Base-by-base conservation (phyloP, 2,329 filamentous ascomycete genomes). In the Nemania diffusa region DNA sequence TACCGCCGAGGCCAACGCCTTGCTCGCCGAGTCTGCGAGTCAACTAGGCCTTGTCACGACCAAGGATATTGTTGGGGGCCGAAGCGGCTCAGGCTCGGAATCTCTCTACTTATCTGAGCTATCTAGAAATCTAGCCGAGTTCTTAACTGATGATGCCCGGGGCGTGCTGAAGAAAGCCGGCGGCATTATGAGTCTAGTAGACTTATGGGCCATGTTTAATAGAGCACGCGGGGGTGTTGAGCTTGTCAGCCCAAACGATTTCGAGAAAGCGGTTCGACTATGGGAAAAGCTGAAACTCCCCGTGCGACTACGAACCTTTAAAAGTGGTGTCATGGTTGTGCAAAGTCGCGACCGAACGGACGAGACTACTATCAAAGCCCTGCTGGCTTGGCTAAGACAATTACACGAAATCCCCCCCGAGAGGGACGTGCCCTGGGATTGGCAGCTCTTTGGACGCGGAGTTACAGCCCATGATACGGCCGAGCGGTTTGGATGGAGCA, bases 171-270 rank as follows among this genome's bases (percentile, higher is more conserved):
- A 89, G 64, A 90, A 88, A 69, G 91, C 94, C 55, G 94, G 94
- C 5, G 94, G 94, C 1, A 96, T 97, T 73, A 92, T 97, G 77
- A 95, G 89, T 42, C 84, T 97, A 0, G 93, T 97, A 13, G 94
- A 97, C 76, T 84, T 97, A 0, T 97, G 94, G 94, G 93, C 94
- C 29, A 89, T 97, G 71, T 98, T 98, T 83, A 99, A 99, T 79
- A 89, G 95, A 37, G 93, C 92, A 32, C 88, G 95, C 61, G 95
- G 95, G 58, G 96, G 95, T 7, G 95, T 99, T 17, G 96, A 99
- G 79, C 87, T 99, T 17, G 92, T 98, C 57, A 97, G 93, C 71
- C 96, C 96, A 0, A 84, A 89, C 20, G 96, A 99, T 75, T 97
- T 99, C 74, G 91, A 96, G 76, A 95, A 94, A 76, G 96, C 96